A percentile compares a stretch with the other conserved stretches of the same genome.
Evolutionary conservation across 768 basidiomycete genomes (phyloP).

Genomic region (Suillus spraguei): DNA sequence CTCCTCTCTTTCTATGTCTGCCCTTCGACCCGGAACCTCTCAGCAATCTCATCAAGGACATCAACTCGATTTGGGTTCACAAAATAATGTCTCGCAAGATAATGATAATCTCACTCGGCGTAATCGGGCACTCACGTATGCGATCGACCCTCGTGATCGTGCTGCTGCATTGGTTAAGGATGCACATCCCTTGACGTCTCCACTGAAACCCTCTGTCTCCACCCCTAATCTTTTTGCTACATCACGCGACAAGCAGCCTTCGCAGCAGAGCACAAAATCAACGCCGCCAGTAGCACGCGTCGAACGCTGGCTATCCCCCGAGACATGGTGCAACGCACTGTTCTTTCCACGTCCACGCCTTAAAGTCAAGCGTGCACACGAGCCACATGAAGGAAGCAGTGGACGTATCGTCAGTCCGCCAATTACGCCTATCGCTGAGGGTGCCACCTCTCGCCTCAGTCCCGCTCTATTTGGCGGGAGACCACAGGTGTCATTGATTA

Average conservation of each 20-base stretch:
- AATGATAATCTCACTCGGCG: slow-evolving; percentile 2
- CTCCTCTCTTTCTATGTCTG: slow-evolving; percentile 22
- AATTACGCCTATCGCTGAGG: slow-evolving; percentile 40
- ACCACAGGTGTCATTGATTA: slow-evolving; percentile 25
- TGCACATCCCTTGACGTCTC: not conserved
- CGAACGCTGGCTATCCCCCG: slow-evolving; percentile 71
- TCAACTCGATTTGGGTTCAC: slow-evolving; percentile 10
- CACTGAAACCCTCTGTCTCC: slow-evolving; percentile 59
- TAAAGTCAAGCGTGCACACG: slow-evolving; percentile 45
- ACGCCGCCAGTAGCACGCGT: slow-evolving; percentile 36
- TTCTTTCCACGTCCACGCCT: slow-evolving; percentile 78
- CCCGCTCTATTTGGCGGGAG: slow-evolving; percentile 14
- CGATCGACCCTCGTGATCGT: not conserved
- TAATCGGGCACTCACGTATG: slow-evolving; percentile 5
- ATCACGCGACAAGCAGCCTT: slow-evolving; percentile 12
- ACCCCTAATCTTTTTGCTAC: slow-evolving; percentile 60
- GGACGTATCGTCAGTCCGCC: slow-evolving; percentile 52
- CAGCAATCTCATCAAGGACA: slow-evolving; percentile 23
- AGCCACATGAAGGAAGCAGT: slow-evolving; percentile 20
- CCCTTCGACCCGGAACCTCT: slow-evolving; percentile 25
- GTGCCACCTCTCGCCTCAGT: slow-evolving; percentile 15
- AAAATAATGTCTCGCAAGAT: slow-evolving; percentile 17
- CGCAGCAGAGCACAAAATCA: slow-evolving; percentile 23
- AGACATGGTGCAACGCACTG: slow-evolving; percentile 83
- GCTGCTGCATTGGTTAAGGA: not conserved